phyloP scores from a whole-genome alignment of 2,329 filamentous ascomycete species.

The Hypocreales sp. region DNA sequence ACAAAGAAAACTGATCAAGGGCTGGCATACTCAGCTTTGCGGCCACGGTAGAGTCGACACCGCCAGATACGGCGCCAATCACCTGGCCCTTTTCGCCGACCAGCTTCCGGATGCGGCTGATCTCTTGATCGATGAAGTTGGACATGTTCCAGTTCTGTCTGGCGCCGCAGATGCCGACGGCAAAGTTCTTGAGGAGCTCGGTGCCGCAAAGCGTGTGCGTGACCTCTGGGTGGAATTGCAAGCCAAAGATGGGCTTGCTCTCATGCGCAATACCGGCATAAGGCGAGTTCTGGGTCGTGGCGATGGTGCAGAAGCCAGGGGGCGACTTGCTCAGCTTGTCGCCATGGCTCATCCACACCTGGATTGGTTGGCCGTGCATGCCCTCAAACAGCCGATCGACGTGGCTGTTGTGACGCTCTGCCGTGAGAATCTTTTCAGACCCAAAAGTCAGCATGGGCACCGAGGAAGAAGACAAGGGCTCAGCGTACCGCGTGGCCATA shows the following conservation, averaged over 20 bases:
- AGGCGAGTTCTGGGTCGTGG: slow-evolving; percentile 58
- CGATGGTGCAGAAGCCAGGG: slow-evolving; percentile 56
- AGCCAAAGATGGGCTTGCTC: slow-evolving; percentile 46
- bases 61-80: slow-evolving; percentile 47
- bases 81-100: slow-evolving; percentile 76
- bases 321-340: slow-evolving; percentile 72
- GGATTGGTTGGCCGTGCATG: slow-evolving; percentile 34
- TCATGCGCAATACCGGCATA: slow-evolving; percentile 68
- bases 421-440: not conserved
- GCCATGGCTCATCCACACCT: slow-evolving; percentile 72
- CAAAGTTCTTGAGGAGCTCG: slow-evolving; percentile 68
- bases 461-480: not conserved
- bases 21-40: slow-evolving; percentile 43
- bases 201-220: slow-evolving; percentile 38
- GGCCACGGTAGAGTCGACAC: slow-evolving; percentile 81
- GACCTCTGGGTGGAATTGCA: slow-evolving; percentile 87
- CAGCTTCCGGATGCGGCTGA: slow-evolving; percentile 61
- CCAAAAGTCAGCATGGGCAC: not conserved
- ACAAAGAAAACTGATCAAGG: too few species aligned
- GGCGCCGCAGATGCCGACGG: slow-evolving; percentile 65
- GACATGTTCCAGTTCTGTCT: slow-evolving; percentile 71
- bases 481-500: slow-evolving; percentile 3
- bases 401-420: slow-evolving; percentile 26
- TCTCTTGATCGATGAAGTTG: slow-evolving; percentile 69
- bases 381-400: slow-evolving; percentile 69